phyloP scores from a whole-genome alignment of 2,329 filamentous ascomycete genomes.

The Neofusicoccum kwambonambiense region DNA sequence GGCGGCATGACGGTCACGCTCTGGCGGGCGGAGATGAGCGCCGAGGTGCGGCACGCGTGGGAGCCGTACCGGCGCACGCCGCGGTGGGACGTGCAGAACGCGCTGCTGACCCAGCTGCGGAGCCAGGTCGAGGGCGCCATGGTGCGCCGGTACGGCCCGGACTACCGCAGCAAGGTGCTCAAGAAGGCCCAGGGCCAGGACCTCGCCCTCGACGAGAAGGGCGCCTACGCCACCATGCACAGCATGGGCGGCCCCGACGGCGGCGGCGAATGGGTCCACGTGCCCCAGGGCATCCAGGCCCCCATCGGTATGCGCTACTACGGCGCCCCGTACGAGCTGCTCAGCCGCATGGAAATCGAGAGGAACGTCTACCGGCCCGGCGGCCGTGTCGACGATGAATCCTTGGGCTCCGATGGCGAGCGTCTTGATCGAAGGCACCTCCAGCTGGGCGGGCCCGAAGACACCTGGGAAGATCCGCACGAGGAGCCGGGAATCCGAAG shows the following conservation, averaged over 20 bases:
- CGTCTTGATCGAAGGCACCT: too few species aligned
- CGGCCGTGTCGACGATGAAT: neutral
- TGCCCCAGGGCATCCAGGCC: neutral
- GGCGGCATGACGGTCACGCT: neutral
- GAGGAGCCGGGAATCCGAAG: too few species aligned
- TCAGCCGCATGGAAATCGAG: too few species aligned
- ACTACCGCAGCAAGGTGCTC: neutral
- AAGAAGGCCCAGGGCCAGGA: neutral
- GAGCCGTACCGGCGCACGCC: slow-evolving; percentile 6
- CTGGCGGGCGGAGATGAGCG: neutral
- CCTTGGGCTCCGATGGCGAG: too few species aligned
- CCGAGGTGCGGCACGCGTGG: neutral
- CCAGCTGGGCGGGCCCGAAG: too few species aligned
- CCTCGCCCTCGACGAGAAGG: slow-evolving; percentile 1
- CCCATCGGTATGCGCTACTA: neutral
- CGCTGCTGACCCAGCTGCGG: neutral
- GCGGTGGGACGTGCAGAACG: neutral
- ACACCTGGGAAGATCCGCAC: too few species aligned
- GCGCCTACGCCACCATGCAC: neutral
- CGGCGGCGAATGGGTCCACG: neutral
- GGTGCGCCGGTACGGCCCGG: neutral
- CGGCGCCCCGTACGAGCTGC: too few species aligned
- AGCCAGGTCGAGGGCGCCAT: neutral
- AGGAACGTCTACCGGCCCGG: neutral
- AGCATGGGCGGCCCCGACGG: neutral